Base-by-base conservation (phyloP, 768 basidiomycete genomes). In the Mycena latifolia region DNA sequence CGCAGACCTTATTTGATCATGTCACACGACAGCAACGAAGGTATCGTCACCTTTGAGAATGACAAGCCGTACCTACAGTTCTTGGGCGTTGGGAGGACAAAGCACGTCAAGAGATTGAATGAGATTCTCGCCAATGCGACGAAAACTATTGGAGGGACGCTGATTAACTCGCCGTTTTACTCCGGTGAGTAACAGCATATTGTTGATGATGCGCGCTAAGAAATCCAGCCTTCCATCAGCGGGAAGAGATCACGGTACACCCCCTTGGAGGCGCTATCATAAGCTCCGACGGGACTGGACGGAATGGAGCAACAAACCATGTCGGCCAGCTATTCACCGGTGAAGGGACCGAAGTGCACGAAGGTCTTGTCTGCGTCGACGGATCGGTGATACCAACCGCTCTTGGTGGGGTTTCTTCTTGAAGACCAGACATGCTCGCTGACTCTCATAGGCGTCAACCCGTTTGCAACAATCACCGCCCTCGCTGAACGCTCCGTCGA, bases 1-100 rank as follows among this genome's bases (percentile, higher is more conserved):
- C 59, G 51, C 68, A 69, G 41, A 72, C n/a, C 63, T 1, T 72
- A 72, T 57, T 52, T 72, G 27, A 67, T 72, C 48, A 72, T 72
- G 71, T 66, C 65, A 28, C 71, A 72, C 55, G 71, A 72, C 39
- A 69, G 65, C 48, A 69, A 72, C 55, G 61, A 72, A 50, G 71
- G 48, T 5, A 54, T 65, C 5, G 11, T 72, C 33, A 61, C 61
- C 2, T 54, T 69, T 17, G 25, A 63, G 35, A 65, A 64, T 17
- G 69, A 69, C 45, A 65, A 61, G 55, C 62, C 69, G 27, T 60
- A 66, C n/a, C 47, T 72, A 54, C 65, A 67, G 62, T 72, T 72
- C 54, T 28, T 62, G 25, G 71, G 71, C 24, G 71, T 71, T 28
- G 68, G 71, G 24, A 11, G 65, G 52, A 69, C 57, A 20, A 62